These are phyloP conservation scores for Penicillium brasilianum DNA, from an alignment of 2,329 filamentous ascomycete genomes.

Conservation along the genomic window DNA sequence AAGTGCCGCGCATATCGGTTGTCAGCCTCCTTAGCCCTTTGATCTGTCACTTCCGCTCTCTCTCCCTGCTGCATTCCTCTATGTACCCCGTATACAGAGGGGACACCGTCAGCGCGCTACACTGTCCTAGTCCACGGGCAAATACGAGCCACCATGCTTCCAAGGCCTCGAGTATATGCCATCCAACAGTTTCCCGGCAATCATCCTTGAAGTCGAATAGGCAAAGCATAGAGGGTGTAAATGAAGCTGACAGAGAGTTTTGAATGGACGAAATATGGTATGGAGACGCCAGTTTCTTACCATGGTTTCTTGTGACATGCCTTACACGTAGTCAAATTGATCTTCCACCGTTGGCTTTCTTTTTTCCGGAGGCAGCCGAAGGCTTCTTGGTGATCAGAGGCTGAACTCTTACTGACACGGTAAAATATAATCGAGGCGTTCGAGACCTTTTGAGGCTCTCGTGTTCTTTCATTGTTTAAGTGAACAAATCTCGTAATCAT, in stretches of 20 bases:
- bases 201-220: background rate
- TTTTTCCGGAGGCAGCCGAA: too few relatives aligned
- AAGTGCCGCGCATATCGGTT: background rate
- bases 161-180: background rate
- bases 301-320: background rate
- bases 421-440: background rate
- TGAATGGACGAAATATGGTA: background rate
- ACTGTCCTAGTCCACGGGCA: too few relatives aligned
- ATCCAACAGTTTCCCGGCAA: background rate
- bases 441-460: background rate
- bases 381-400: too few relatives aligned
- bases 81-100: background rate
- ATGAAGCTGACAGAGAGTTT: background rate
- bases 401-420: background rate
- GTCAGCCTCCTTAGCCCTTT: background rate
- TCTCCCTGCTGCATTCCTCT: background rate
- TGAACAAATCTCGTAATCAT: background rate
- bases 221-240: background rate
- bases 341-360: too few relatives aligned
- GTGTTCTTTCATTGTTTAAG: background rate
- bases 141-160: background rate
- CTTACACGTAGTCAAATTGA: background rate
- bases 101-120: background rate
- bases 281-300: background rate
- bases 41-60: conserved; percentile 1